phyloP scores from a whole-genome alignment of 768 basidiomycete genomes.

The Ramaria rubella region DNA sequence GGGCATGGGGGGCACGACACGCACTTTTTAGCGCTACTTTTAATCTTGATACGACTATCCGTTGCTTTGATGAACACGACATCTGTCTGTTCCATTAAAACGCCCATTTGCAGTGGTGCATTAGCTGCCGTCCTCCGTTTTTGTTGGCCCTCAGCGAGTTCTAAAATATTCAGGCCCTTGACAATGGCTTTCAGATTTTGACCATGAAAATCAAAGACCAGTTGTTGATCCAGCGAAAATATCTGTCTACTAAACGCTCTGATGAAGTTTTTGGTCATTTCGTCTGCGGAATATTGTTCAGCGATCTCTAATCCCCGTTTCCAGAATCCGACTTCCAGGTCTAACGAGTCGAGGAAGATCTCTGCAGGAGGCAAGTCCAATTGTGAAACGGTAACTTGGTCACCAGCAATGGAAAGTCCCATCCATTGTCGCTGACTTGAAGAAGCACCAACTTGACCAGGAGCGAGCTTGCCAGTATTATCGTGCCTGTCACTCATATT shows the following conservation, averaged over 20 bases:
- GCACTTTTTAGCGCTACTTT: constrained; percentile 85
- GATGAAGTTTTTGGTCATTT: constrained; percentile 70
- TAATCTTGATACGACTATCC: constrained; percentile 78
- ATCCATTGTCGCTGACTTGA: constrained; percentile 85
- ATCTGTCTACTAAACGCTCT: constrained; percentile 68
- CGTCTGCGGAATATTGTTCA: constrained; percentile 81
- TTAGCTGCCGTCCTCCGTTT: constrained; percentile 31
- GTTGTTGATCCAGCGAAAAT: constrained; percentile 57
- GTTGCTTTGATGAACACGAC: constrained; percentile 82
- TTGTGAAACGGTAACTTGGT: constrained; percentile 63
- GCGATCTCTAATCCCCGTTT: constrained; percentile 46
- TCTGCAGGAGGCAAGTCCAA: constrained; percentile 32
- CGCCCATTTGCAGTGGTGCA: constrained; percentile 42
- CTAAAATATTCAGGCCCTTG: constrained; percentile 51
- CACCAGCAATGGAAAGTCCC: constrained; percentile 71
- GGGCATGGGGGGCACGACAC: constrained; percentile 18
- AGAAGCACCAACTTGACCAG: constrained; percentile 70
- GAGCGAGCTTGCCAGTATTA: constrained; percentile 60
- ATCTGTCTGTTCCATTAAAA: constrained; percentile 90
- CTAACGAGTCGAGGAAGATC: constrained; percentile 64
- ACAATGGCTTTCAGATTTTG: constrained; percentile 71
- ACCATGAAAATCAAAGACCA: constrained; percentile 86
- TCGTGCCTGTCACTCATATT: constrained; percentile 52
- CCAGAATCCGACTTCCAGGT: constrained; percentile 70
- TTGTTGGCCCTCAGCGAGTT: constrained; percentile 53